Base-by-base conservation (phyloP, 768 basidiomycete species). In the Podaxis mareebaensis region DNA sequence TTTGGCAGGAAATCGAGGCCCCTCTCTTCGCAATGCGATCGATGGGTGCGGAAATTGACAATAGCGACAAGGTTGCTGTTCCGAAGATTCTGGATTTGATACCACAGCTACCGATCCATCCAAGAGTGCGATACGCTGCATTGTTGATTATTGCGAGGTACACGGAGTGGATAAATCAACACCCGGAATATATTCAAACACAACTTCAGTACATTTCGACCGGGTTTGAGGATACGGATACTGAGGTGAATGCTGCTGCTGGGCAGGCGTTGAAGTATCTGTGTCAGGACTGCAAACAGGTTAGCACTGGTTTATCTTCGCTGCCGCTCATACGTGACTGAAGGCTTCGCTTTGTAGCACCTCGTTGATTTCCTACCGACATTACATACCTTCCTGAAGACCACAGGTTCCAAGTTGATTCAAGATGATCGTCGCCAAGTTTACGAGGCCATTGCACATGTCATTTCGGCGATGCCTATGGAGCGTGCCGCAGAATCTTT, bases 1-100 rank as follows among this genome's bases (percentile, higher is more conserved):
- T 91, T 15, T 99, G 97, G 97, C 97, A 99, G 73, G 94, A 94
- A 72, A 88, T 99, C 54, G 97, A 99, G 72, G 97, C 97, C 0
- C 97, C 97, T 1, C 76, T 99, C 44, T 99, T 99, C 76, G 95
- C 96, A 17, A 90, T 99, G 89, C 85, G 97, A 51, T 95, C 96
- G 12, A 99, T 99, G 93, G 97, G 97, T 10, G 96, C 94, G 4
- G 90, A 96, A 74, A 84, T 99, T 24, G 92, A 98, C 69, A 79
- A 87, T 8, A 78, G 81, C 44, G 96, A 99, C 73, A 84, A 92
- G 54, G 85, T 83, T 64, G 88, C 92, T 39, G 89, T 99, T n/a
- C 95, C 96, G 2, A 93, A 94, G 73, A 96, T 99, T 70, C 94
- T 99, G 87, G 92, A 95, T 70, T 83, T 98, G 52, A 87, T 99